Conservation (phyloP, 2,329 filamentous ascomycete genomes). For the Aspergillus flavus region DNA sequence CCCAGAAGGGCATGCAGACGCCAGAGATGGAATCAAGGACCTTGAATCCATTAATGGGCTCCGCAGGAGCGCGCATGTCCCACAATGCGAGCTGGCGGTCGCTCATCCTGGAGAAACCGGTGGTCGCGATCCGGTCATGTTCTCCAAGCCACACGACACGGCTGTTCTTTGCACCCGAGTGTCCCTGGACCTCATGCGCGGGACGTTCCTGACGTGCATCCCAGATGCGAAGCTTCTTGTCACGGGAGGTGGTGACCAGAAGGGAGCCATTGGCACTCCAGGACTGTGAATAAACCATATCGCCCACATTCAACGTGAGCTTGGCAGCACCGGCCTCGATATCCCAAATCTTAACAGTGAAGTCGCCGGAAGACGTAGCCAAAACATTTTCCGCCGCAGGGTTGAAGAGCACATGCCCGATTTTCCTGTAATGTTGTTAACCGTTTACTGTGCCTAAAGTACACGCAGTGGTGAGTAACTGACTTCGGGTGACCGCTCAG, state of each 20-base stretch:
- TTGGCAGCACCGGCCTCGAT: slow-evolving; percentile 74
- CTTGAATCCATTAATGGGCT: slow-evolving; percentile 87
- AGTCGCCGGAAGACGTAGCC: slow-evolving; percentile 92
- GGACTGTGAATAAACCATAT: slow-evolving; percentile 92
- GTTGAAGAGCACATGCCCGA: slow-evolving; percentile 98
- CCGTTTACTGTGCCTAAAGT: slow-evolving; percentile 6
- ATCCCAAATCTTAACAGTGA: slow-evolving; percentile 95
- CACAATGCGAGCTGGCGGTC: slow-evolving; percentile 94
- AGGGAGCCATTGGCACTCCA: slow-evolving; percentile 90
- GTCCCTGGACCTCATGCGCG: slow-evolving; percentile 80
- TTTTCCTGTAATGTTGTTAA: slow-evolving; percentile 66
- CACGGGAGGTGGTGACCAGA: slow-evolving; percentile 88
- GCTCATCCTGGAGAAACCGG: slow-evolving; percentile 97
- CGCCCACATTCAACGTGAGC: slow-evolving; percentile 78
- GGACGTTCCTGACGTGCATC: slow-evolving; percentile 91
- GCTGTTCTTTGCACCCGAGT: slow-evolving; percentile 95
- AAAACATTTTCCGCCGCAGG: slow-evolving; percentile 93
- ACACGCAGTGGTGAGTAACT: slow-evolving; percentile 23
- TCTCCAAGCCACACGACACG: slow-evolving; percentile 96
- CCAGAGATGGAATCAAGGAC: slow-evolving; percentile 94
- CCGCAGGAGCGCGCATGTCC: slow-evolving; percentile 78
- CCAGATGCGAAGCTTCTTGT: slow-evolving; percentile 98
- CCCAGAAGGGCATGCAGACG: slow-evolving; percentile 99
- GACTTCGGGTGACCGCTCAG: slow-evolving; percentile 85
- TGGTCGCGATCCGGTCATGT: slow-evolving; percentile 92